Evolutionary conservation across 2,329 filamentous ascomycete species (phyloP), one percentile per base, ranked within the genome.

Genomic region (Ophiostoma montium): DNA sequence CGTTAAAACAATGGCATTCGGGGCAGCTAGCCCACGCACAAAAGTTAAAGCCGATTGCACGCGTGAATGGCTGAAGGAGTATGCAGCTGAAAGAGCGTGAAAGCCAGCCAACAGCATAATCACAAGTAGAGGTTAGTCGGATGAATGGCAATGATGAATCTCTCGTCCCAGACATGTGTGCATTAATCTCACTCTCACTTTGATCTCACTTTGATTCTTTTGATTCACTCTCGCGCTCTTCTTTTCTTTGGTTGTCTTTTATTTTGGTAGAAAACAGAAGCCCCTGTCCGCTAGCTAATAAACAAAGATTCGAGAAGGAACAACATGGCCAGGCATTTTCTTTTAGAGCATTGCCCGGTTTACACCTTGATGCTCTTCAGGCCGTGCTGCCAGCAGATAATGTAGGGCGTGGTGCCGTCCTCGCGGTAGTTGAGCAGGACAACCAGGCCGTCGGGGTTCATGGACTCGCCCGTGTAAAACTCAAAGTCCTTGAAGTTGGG

Each of bases 401-500:
- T 75, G 65, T 77, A 98, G 53, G 92, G 92, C 50, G 90, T 96
- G 59, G 83, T 68, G 67, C 92, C 92, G 61, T 96, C 92, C 67
- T 95, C 89, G 61, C 92, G 90, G 80, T 95, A 98, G 78, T 95
- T 94, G 65, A 95, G 84, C 58, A 95, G 85, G 57, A 89, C 75
- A 61, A 95, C 75, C 92, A 95, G 94, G 74, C 84, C 89, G 63
- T 95, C 86, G 60, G 84, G 82, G 70, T 94, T 79, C 86, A 94
- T 94, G 60, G 80, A 84, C 75, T 92, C 82, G 71, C 90, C 89
- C 60, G 84, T 86, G 70, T 84, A 85, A 70, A 95, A 90, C 68
- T 96, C 90, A 68, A 83, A 94, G 75, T 96, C 86, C 74, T 94
- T 89, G 77, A 95, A 95, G 72, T 86, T 90, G 66, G 64, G 70